Evolutionary conservation across 2,329 filamentous ascomycete species (phyloP).

Genomic region (Drechslerella stenobrocha): DNA sequence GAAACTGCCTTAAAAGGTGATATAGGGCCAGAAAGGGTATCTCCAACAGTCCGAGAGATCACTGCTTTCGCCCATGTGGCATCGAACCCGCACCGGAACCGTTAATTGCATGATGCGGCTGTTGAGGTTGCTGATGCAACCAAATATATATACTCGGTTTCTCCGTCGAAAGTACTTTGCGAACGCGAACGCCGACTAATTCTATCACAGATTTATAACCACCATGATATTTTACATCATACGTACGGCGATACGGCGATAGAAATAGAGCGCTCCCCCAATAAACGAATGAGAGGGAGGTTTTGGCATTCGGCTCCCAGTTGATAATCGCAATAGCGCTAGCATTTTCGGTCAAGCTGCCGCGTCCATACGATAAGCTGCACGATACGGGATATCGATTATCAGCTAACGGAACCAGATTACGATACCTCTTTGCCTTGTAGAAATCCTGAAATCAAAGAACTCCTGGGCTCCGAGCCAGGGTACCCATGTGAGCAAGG

Average conservation of each 20-base stretch:
- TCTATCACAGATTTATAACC: too few species aligned
- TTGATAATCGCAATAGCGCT: conserved; percentile 5
- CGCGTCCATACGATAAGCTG: conserved; percentile 7
- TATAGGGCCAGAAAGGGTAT: conserved; percentile 3
- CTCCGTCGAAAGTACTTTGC: too few species aligned
- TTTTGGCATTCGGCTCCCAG: background rate
- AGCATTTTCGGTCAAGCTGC: conserved; percentile 13
- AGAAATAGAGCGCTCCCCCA: background rate
- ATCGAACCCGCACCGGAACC: background rate
- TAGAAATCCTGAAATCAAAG: conserved; percentile 19
- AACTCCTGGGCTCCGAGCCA: background rate
- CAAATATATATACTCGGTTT: conserved; percentile 4
- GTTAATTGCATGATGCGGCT: background rate
- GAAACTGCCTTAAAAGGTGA: conserved; percentile 1
- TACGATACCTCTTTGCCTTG: conserved; percentile 26
- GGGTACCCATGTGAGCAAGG: conserved; percentile 6
- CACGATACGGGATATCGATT: background rate
- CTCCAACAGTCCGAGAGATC: background rate
- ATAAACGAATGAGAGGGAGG: background rate
- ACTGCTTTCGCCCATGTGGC: background rate
- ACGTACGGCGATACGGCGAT: background rate
- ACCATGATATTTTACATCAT: too few species aligned
- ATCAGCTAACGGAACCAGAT: conserved; percentile 11
- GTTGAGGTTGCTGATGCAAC: background rate
- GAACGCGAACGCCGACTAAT: too few species aligned